Conservation (phyloP, 2,329 filamentous ascomycete species). For the Fusarium tupiense region DNA sequence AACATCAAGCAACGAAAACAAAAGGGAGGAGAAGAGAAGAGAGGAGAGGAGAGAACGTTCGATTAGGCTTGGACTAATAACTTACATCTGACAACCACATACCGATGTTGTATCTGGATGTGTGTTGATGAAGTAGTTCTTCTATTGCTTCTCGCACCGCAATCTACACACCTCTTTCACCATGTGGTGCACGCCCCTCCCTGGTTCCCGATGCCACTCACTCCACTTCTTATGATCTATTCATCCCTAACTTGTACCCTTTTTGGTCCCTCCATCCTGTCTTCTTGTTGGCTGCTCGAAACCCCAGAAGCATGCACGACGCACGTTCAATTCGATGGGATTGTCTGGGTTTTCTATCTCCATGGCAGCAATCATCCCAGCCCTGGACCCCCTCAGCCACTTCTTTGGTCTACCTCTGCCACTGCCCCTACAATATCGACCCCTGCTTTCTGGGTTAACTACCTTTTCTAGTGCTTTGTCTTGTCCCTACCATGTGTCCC, state of each 20-base stretch:
- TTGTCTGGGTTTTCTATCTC: constrained; percentile 18
- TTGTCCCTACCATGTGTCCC: constrained; percentile 15
- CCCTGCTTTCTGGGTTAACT: constrained; percentile 18
- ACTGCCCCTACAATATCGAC: constrained; percentile 8
- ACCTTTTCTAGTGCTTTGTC: constrained; percentile 12
- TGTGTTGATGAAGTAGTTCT: constrained; percentile 5
- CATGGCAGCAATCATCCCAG: constrained; percentile 9
- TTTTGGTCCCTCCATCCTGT: constrained; percentile 32
- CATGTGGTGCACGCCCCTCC: constrained; percentile 31
- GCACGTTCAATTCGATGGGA: constrained; percentile 29
- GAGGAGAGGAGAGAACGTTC: background rate
- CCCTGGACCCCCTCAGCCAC: constrained; percentile 32
- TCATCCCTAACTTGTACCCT: constrained; percentile 32
- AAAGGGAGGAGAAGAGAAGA: background rate
- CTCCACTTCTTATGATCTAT: constrained; percentile 41
- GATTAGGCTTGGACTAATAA: background rate
- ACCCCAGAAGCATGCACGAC: constrained; percentile 25
- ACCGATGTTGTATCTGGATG: background rate
- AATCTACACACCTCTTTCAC: constrained; percentile 3
- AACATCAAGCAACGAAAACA: background rate
- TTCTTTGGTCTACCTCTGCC: constrained; percentile 25
- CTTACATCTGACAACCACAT: constrained; percentile 7
- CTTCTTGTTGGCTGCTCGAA: constrained; percentile 39
- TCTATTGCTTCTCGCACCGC: background rate
- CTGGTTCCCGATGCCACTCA: constrained; percentile 36